Evolutionary conservation across 306 rosid species (phyloP).

Genomic region (Quercus wislizeni): DNA sequence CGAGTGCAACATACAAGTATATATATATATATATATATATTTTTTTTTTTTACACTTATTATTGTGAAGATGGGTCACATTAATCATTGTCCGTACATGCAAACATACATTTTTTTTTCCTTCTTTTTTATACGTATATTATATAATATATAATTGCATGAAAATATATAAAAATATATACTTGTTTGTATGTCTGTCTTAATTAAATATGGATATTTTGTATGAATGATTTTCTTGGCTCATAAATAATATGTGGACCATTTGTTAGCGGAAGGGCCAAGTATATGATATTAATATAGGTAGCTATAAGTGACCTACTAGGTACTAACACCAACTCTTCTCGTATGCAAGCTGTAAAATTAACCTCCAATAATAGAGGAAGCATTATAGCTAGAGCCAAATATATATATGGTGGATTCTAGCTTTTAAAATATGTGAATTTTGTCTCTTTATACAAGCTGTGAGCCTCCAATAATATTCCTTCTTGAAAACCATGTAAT

Average conservation of each 20-base stretch:
- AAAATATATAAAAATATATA: too few species aligned
- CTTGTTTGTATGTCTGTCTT: too few species aligned
- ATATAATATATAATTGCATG: too few species aligned
- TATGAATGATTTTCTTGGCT: too few species aligned
- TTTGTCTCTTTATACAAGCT: not conserved
- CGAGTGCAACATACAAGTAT: constrained; percentile 19
- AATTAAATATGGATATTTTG: too few species aligned
- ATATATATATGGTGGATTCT: not conserved
- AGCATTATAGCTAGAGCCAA: not conserved
- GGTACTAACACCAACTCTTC: not conserved
- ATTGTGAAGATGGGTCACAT: not conserved
- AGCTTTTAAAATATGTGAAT: not conserved
- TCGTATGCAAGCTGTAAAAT: not conserved
- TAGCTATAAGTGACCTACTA: not conserved
- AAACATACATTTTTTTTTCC: not conserved
- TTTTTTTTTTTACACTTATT: not conserved
- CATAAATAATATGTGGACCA: not conserved
- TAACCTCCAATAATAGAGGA: not conserved
- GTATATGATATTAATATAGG: not conserved
- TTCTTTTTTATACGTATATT: too few species aligned
- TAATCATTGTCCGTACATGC: not conserved
- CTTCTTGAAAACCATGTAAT: not conserved
- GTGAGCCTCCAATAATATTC: not conserved
- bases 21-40: not conserved
- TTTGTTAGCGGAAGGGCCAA: not conserved